Base-by-base conservation (phyloP, 768 basidiomycete species). In the Scleroderma bovista region DNA sequence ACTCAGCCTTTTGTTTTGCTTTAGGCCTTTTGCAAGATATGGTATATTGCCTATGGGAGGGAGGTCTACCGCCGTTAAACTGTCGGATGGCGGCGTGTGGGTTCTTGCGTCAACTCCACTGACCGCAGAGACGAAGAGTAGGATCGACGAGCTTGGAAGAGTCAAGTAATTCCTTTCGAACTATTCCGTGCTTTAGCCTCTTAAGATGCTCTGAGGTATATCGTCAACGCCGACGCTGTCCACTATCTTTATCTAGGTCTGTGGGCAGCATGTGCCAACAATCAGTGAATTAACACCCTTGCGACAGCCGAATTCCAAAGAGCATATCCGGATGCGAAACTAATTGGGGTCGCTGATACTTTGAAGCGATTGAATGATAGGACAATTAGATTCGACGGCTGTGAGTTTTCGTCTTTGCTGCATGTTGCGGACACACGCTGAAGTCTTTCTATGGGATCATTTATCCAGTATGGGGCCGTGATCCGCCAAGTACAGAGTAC, bases 81-180 rank as follows among this genome's bases (percentile, higher is more conserved):
- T 93, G 20, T 67, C 68, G 34, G 75, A 77, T 44, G 82, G 84
- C 33, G 82, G 78, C 12, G 81, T 93, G 23, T 93, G 88, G 81
- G 73, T 93, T 12, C 71, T 91, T n/a, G 90, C 88, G 0, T 91
- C 88, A 1, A 85, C 85, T 8, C 85, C 87, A 1, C 69, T 89
- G 47, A 77, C 79, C 33, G 69, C 70, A 3, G 80, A 80, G 23
- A 91, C 88, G 3, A 84, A 83, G 60, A 51, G 66, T 3, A 82
- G 77, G 40, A 65, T 91, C 9, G 73, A 79, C 41, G 71, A 75
- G 22, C 68, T 93, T 2, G 88, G 91, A 0, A 75, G 78, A 12
- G 85, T 91, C 47, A 83, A 81, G 81, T 84, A 47, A 75, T 57
- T 10, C 32, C 23, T 23, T 45, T 20, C 16, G 5, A 45, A 3